Conservation (phyloP, 345 rosid species). For the Ricinus communis region DNA sequence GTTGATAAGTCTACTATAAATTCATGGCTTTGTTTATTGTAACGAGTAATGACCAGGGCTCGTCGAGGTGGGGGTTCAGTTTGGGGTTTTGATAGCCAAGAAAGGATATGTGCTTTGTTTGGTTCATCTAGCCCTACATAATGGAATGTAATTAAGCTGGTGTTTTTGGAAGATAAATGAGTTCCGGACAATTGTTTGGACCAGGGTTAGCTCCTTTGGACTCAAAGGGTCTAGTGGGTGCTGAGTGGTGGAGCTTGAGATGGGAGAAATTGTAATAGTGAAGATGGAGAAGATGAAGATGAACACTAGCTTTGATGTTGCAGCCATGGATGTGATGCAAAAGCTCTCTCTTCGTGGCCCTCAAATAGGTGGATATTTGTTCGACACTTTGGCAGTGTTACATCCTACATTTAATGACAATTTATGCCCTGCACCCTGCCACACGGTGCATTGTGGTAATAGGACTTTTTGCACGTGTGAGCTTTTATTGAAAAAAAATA, state of each 20-base stretch:
- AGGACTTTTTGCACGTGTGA: too few relatives aligned
- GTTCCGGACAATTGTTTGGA: constrained; percentile 22
- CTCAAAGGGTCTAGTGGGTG: constrained; percentile 33
- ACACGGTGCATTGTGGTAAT: too few relatives aligned
- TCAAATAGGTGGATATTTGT: too few relatives aligned
- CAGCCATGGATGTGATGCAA: constrained; percentile 8
- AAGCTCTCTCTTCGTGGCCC: too few relatives aligned
- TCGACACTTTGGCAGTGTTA: too few relatives aligned
- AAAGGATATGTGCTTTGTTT: constrained; percentile 23
- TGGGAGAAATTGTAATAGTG: too few relatives aligned
- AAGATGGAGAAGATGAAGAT: constrained; percentile 13
- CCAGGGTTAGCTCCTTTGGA: constrained; percentile 21
- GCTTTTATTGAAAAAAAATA: too few relatives aligned
- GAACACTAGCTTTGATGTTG: neutral
- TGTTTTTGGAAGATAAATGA: constrained; percentile 9
- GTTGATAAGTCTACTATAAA: constrained; percentile 25
- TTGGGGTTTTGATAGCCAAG: constrained; percentile 25
- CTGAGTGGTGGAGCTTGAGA: neutral
- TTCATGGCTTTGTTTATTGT: constrained; percentile 34
- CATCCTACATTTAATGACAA: too few relatives aligned
- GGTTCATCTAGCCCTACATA: constrained; percentile 40
- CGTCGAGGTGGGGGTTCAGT: constrained; percentile 27
- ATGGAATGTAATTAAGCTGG: constrained; percentile 26
- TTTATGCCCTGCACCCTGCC: too few relatives aligned
- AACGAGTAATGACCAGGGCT: constrained; percentile 28